Conservation (phyloP, 768 basidiomycete genomes). For the Suillus lakei region DNA sequence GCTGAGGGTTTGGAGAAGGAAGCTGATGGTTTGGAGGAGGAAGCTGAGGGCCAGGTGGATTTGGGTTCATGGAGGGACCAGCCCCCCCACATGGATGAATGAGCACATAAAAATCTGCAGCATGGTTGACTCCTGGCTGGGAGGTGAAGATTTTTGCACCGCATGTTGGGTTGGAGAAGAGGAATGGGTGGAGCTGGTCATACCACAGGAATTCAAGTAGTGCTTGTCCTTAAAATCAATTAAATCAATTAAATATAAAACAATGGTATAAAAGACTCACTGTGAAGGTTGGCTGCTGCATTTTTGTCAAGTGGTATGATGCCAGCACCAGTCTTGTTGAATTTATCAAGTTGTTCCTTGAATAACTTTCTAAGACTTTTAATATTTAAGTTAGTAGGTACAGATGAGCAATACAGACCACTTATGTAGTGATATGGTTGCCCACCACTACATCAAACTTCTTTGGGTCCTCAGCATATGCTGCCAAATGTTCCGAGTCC, state of each 20-base stretch:
- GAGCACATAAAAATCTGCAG: background rate
- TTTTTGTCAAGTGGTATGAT: background rate
- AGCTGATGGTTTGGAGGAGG: background rate
- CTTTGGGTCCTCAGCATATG: background rate
- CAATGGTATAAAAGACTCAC: background rate
- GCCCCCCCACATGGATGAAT: background rate
- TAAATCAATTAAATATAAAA: background rate
- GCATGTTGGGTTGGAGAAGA: background rate
- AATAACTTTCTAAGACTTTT: background rate
- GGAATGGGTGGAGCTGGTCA: background rate
- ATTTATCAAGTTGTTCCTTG: background rate
- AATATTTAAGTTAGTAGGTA: background rate
- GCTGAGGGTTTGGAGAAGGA: no score
- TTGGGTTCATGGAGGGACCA: background rate
- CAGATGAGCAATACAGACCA: background rate
- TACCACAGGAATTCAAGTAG: background rate
- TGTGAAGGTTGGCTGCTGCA: background rate
- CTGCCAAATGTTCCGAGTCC: background rate
- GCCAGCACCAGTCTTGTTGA: background rate
- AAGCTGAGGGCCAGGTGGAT: background rate
- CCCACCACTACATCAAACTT: background rate
- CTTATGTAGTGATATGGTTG: background rate
- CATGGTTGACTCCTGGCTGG: background rate
- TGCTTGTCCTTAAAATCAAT: background rate
- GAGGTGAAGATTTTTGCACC: background rate